Percentiles rank a stretch among this genome's conserved stretches.
Conservation (phyloP, 2,329 filamentous ascomycete genomes). For the Bipolaris zeicola region DNA sequence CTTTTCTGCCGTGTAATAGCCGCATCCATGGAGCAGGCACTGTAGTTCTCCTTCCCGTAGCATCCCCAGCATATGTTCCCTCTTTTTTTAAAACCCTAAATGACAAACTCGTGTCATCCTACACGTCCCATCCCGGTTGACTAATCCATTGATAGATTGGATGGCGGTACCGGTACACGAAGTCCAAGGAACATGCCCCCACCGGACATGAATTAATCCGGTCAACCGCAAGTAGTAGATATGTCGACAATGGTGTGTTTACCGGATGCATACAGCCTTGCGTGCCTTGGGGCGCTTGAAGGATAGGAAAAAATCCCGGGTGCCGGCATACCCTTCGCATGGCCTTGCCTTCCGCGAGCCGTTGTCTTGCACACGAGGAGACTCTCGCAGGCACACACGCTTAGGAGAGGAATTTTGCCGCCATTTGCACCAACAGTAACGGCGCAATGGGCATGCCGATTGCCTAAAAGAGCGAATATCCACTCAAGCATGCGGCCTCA, state of each 20-base stretch:
- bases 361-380: background rate
- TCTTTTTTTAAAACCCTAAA: background rate
- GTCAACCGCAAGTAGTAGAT: background rate
- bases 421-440: slow-evolving; percentile 8
- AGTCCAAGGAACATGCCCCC: background rate
- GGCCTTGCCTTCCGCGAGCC: slow-evolving; percentile 1
- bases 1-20: slow-evolving; percentile 5
- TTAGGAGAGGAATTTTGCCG: slow-evolving; percentile 5
- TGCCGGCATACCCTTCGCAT: slow-evolving; percentile 3
- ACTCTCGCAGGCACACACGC: slow-evolving; percentile 4
- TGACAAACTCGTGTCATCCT: background rate
- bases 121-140: background rate
- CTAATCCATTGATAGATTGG: background rate
- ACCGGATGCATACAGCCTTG: slow-evolving; percentile 10
- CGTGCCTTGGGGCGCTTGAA: background rate
- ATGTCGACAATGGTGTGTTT: background rate
- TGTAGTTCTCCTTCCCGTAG: slow-evolving; percentile 1
- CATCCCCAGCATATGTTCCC: background rate
- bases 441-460: background rate
- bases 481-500: background rate
- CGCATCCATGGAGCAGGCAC: slow-evolving; percentile 14
- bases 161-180: background rate
- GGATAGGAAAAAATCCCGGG: slow-evolving; percentile 2
- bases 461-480: background rate
- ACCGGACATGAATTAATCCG: background rate